Conservation (phyloP, 352 stramenopile genomes). For the Phytophthora lateralis region DNA sequence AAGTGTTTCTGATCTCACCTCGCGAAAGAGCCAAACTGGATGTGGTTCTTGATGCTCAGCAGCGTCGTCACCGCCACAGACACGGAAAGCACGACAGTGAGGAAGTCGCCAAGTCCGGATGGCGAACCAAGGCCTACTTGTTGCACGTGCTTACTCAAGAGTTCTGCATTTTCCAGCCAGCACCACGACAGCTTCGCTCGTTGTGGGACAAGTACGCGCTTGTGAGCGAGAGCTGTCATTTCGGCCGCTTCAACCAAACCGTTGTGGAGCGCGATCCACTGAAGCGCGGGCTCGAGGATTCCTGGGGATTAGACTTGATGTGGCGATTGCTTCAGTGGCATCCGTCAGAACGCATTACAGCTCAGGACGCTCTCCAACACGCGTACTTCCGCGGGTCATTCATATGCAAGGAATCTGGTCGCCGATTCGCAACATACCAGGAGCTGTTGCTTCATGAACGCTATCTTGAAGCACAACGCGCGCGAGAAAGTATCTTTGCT, state of each 20-base stretch:
- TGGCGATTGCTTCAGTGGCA: conserved; percentile 94
- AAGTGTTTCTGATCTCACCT: conserved; percentile 82
- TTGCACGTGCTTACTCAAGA: conserved; percentile 84
- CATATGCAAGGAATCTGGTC: conserved; percentile 58
- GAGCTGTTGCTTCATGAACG: conserved; percentile 67
- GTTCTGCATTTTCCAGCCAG: conserved; percentile 83
- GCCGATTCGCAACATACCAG: conserved; percentile 64
- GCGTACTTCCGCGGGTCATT: conserved; percentile 89
- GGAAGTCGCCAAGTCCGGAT: conserved; percentile 17
- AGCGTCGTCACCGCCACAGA: conserved; percentile 34
- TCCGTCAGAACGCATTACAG: conserved; percentile 87
- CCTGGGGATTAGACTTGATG: conserved; percentile 91
- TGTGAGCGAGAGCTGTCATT: conserved; percentile 81
- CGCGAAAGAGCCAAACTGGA: conserved; percentile 93
- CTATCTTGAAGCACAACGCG: conserved; percentile 63
- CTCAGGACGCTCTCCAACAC: conserved; percentile 77
- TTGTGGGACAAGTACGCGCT: conserved; percentile 76
- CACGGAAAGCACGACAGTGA: conserved; percentile 24
- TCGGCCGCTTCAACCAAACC: conserved; percentile 93
- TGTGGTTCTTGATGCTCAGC: conserved; percentile 63
- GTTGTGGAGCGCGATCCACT: conserved; percentile 91
- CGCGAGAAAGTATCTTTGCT: conserved; percentile 52
- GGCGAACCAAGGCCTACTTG: conserved; percentile 67
- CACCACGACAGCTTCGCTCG: conserved; percentile 53
- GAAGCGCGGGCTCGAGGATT: conserved; percentile 85